phyloP scores from a whole-genome alignment of 1,284 basidiomycete species.

The Ustilago cynodontis region DNA sequence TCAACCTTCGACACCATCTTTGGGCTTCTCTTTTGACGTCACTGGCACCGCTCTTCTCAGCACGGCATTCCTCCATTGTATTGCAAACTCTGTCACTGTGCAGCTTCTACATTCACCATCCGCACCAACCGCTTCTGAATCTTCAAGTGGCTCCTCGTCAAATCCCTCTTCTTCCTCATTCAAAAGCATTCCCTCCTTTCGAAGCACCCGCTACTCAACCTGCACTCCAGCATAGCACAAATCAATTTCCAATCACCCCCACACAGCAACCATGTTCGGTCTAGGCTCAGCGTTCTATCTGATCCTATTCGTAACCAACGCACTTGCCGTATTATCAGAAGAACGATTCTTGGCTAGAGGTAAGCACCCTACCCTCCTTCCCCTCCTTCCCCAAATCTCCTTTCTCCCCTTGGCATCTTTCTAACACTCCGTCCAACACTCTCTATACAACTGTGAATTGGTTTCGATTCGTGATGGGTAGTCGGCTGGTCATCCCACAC shows the following conservation, averaged over 20 bases:
- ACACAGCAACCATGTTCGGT: constrained; percentile 32
- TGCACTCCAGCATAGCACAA: not conserved
- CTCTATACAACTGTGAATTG: too few species aligned
- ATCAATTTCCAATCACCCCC: not conserved
- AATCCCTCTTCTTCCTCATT: too few species aligned
- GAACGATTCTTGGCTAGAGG: constrained; percentile 93
- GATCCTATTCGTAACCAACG: constrained; percentile 85
- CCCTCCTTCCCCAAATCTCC: not conserved
- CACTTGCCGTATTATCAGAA: constrained; percentile 92
- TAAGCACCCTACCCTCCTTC: constrained; percentile 72
- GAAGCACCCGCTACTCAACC: not conserved
- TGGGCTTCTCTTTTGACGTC: not conserved
- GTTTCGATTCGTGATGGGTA: too few species aligned
- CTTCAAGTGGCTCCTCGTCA: too few species aligned
- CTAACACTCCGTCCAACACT: too few species aligned
- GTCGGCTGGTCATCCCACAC: constrained; percentile 85
- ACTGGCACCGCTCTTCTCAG: not conserved
- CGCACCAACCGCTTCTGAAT: too few species aligned
- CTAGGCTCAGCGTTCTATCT: constrained; percentile 72
- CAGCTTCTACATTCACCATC: too few species aligned
- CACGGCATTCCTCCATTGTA: too few species aligned
- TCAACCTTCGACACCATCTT: not conserved
- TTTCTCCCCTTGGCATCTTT: not conserved
- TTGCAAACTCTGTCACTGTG: too few species aligned
- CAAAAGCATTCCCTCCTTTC: not conserved